Conservation (phyloP, 352 stramenopile species). For the Phytophthora brassicae region DNA sequence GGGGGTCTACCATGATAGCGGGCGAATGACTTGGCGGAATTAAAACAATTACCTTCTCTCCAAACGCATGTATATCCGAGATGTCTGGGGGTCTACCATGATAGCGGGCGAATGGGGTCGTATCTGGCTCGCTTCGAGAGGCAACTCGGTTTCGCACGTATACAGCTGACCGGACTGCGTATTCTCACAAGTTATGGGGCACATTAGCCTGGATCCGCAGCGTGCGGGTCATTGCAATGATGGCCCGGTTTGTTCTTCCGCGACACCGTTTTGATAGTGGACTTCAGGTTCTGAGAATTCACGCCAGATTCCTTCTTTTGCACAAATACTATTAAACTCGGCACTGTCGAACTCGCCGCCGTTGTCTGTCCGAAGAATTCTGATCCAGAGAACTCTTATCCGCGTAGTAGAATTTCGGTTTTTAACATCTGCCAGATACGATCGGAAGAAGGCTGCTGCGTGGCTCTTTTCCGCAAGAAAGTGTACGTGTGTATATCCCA, state of each 20-base stretch:
- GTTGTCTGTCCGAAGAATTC: constrained; percentile 2
- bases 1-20: no score
- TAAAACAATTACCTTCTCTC: no score
- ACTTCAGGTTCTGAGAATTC: constrained; percentile 9
- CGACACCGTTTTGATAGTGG: constrained; percentile 11
- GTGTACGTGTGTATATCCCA: constrained; percentile 5
- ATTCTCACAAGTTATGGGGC: no score
- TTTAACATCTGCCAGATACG: background rate
- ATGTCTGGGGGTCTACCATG: no score
- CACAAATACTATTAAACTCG: background rate
- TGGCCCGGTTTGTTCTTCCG: background rate
- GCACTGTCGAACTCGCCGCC: constrained; percentile 6
- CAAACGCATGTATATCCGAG: no score
- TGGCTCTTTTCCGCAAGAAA: constrained; percentile 10
- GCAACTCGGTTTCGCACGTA: no score
- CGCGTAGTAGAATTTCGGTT: background rate
- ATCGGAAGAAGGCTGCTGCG: background rate
- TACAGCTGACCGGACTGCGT: no score
- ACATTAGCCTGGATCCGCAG: no score
- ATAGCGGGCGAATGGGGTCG: no score
- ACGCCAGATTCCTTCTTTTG: background rate
- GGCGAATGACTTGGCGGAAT: no score
- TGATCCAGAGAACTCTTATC: background rate
- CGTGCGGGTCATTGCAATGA: no score
- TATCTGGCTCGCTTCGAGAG: no score